Evolutionary conservation across 2,329 filamentous ascomycete species (phyloP), one percentile per base, ranked within the genome.

Genomic region (Juglanconis sp.): DNA sequence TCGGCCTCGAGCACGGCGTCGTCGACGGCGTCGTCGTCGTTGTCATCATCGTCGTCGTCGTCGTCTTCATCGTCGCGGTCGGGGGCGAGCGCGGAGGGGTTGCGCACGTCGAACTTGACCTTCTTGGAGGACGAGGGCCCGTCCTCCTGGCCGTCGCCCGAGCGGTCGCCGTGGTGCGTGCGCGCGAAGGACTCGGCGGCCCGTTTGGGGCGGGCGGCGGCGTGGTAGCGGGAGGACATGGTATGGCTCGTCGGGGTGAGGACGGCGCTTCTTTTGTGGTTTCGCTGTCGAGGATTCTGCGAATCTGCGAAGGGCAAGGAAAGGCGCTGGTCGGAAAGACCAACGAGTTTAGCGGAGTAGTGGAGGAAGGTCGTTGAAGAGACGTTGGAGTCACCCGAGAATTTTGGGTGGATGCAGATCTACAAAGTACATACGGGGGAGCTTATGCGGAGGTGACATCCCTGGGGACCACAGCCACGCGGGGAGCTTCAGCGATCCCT

Each of bases 31-130:
- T 24, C 17, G 17, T 24, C 17, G 17, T 24, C 2, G 17, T 24
- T n/a, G 30, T 59, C 56, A 24, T 74, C 75, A 30, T 78, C 74
- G 4, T 75, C 76, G 34, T 78, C 74, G 4, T 78, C 77, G 1
- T 73, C 86, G 65, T 89, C 89, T 49, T 90, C 87, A 64, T 91
- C 89, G 2, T 84, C 83, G 2, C 87, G 89, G 71, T 96, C 92
- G 1, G 93, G 87, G 2, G 92, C 94, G 4, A 99, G 85, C 1
- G 91, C 92, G 15, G 93, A 96, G 3, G 95, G 95, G 72, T 99
- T 98, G 65, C 95, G 91, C 56, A 95, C 80, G 74, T 99, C 95
- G 75, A 99, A 99, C 70, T 91, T 92, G 61, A 92, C 89, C 71
- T 92, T 93, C 73, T 96, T 96, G 56, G 79, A 73, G 2, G 79